Conservation (phyloP, 1,284 basidiomycete genomes). For the Cutaneotrichosporon sp. region DNA sequence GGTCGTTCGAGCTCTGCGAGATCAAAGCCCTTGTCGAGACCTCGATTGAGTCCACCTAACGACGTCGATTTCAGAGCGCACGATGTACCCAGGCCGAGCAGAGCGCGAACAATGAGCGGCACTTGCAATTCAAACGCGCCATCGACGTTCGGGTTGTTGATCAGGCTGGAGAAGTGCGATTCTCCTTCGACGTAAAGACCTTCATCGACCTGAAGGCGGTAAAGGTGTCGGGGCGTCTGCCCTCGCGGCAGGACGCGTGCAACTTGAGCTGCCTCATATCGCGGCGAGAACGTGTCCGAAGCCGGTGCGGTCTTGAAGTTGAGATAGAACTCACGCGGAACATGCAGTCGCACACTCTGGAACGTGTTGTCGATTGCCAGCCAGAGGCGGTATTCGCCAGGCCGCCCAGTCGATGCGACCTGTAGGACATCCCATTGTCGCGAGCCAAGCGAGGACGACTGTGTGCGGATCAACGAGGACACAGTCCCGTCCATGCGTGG, state of each 20-base stretch:
- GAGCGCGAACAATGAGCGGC: constrained; percentile 74
- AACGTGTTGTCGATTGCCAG: constrained; percentile 76
- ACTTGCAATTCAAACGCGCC: constrained; percentile 90
- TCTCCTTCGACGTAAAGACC: constrained; percentile 76
- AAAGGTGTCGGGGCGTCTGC: constrained; percentile 70
- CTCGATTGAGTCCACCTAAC: constrained; percentile 69
- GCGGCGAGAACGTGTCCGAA: constrained; percentile 60
- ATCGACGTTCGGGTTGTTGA: constrained; percentile 91
- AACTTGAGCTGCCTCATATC: constrained; percentile 70
- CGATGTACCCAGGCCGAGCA: constrained; percentile 78
- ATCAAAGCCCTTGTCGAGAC: constrained; percentile 77
- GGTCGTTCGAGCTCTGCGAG: constrained; percentile 74
- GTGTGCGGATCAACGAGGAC: constrained; percentile 74
- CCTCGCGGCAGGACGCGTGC: constrained; percentile 75
- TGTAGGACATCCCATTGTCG: constrained; percentile 91
- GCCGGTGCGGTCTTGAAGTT: constrained; percentile 69
- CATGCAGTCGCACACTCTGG: constrained; percentile 70
- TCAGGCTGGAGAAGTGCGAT: constrained; percentile 84
- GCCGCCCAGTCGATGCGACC: constrained; percentile 67
- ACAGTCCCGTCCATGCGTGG: constrained; percentile 51
- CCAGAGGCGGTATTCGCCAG: constrained; percentile 88
- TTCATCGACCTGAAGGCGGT: constrained; percentile 78
- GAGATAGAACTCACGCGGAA: constrained; percentile 88
- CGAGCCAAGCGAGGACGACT: constrained; percentile 59
- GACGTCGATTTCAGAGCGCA: constrained; percentile 65